These are phyloP conservation scores for Mycena rosella DNA, from an alignment of 768 basidiomycete species.

Conservation along the genomic window DNA sequence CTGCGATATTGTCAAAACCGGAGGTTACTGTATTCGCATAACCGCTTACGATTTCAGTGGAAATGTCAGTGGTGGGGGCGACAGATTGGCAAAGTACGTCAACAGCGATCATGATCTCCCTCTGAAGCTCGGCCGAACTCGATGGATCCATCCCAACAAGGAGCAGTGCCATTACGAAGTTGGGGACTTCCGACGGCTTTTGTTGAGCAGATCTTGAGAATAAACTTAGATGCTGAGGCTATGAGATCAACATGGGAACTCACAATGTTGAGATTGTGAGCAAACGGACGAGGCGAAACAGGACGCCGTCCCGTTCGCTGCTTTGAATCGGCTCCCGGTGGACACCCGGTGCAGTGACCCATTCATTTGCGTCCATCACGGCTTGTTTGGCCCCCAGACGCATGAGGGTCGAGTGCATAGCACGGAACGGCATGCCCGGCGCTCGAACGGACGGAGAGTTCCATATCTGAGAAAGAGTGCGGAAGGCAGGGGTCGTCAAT, in stretches of 20 bases:
- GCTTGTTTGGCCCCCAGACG: slow-evolving; percentile 59
- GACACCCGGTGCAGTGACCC: slow-evolving; percentile 35
- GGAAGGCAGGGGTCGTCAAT: slow-evolving; percentile 45
- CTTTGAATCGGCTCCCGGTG: slow-evolving; percentile 33
- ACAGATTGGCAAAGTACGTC: slow-evolving; percentile 61
- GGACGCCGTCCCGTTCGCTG: slow-evolving; percentile 44
- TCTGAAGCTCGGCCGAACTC: slow-evolving; percentile 57
- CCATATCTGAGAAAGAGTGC: slow-evolving; percentile 53
- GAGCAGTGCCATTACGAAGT: slow-evolving; percentile 63
- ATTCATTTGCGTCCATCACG: slow-evolving; percentile 51
- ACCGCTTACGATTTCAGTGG: slow-evolving; percentile 43
- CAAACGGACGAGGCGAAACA: slow-evolving; percentile 58
- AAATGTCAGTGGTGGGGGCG: slow-evolving; percentile 46
- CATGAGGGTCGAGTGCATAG: slow-evolving; percentile 52
- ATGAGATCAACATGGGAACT: slow-evolving; percentile 38
- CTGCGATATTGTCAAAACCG: slow-evolving; percentile 45
- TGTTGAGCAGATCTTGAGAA: slow-evolving; percentile 51
- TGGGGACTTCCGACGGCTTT: slow-evolving; percentile 55
- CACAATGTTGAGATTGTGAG: slow-evolving; percentile 62
- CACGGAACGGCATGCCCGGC: slow-evolving; percentile 49
- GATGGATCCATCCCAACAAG: slow-evolving; percentile 69
- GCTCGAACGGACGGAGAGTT: slow-evolving; percentile 26
- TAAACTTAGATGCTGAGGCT: slow-evolving; percentile 8
- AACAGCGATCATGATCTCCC: slow-evolving; percentile 61
- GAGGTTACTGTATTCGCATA: slow-evolving; percentile 20